Evolutionary conservation across 73 alveolate genomes (phyloP), one percentile per base, ranked within the genome.

Genomic region (Paramecium biaurelia): DNA sequence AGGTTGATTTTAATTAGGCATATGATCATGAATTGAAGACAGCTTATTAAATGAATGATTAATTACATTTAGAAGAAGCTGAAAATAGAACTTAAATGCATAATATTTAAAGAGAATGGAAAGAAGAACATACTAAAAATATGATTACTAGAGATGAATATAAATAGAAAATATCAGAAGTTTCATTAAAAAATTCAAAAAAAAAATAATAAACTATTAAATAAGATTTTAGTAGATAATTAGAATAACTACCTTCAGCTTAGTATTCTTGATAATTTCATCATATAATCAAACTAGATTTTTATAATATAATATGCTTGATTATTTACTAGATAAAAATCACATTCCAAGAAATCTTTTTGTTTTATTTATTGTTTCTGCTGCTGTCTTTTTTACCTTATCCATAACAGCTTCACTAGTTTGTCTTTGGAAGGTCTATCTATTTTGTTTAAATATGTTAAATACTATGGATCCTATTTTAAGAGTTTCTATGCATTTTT

Each of bases 391-490:
- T 12, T 63, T 63, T 2, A 63, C 84, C 12, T 63, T 63, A 26
- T 63, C 84, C 84, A 63, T 23, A 30, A 63, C 84, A 4, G 84
- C 84, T 41, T 63, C 84, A 5, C 92, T 56, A 30, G 92, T 84
- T 21, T 84, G n/a, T 45, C 92, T 20, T 45, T 72, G 38, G 58
- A 76, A 89, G 18, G 95, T 84, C 34, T 53, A 82, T 26, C 92
- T 92, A 56, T 10, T 42, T 9, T 74, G 14, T 53, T 53, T 53
- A 53, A 59, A 57, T 85, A 38, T 70, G 10, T 76, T 63, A 93
- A 76, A 43, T 92, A 95, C 93, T 96, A 97, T 49, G 99, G 99
- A 86, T 96, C 98, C 85, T 97, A 94, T 93, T 96, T 96, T 32
- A 96, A 82, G 8, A 96, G 94, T 85, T 96, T 96, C 37, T 93